Conservation (phyloP, 2,329 filamentous ascomycete genomes). For the Corinectria fuckeliana region DNA sequence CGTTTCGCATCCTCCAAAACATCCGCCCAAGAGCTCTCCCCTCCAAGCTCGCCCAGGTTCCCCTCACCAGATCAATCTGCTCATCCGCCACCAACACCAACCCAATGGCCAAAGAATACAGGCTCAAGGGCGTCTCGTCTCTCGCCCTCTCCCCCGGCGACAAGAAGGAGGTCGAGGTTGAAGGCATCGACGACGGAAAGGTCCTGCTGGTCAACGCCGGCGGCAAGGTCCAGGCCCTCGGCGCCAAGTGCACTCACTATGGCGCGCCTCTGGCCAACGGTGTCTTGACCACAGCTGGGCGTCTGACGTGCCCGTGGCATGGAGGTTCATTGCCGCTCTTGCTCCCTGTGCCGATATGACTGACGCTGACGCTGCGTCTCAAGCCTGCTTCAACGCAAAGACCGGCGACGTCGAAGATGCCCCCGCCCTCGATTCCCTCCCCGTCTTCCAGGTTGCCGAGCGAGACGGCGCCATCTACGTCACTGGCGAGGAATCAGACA, state of each 20-base stretch:
- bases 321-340: constrained; percentile 68
- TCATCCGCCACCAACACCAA: constrained; percentile 1
- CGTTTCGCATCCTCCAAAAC: constrained; percentile 4
- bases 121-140: constrained; percentile 78
- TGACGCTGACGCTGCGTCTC: constrained; percentile 6
- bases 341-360: not conserved
- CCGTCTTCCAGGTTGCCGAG: constrained; percentile 80
- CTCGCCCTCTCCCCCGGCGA: constrained; percentile 79
- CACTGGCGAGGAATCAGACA: constrained; percentile 75
- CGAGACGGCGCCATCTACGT: constrained; percentile 86
- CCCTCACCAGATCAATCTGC: not conserved
- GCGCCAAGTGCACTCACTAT: constrained; percentile 88
- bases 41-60: not conserved
- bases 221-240: constrained; percentile 79
- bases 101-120: constrained; percentile 65
- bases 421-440: constrained; percentile 85
- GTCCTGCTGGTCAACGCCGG: constrained; percentile 83
- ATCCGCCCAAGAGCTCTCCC: constrained; percentile 5
- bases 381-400: constrained; percentile 89
- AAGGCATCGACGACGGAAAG: constrained; percentile 86
- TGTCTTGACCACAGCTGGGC: constrained; percentile 79
- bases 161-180: constrained; percentile 89
- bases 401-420: constrained; percentile 96
- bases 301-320: constrained; percentile 95
- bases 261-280: constrained; percentile 89